Base-by-base conservation (phyloP, 2,329 filamentous ascomycete genomes). In the Pseudocercospora fuligena region DNA sequence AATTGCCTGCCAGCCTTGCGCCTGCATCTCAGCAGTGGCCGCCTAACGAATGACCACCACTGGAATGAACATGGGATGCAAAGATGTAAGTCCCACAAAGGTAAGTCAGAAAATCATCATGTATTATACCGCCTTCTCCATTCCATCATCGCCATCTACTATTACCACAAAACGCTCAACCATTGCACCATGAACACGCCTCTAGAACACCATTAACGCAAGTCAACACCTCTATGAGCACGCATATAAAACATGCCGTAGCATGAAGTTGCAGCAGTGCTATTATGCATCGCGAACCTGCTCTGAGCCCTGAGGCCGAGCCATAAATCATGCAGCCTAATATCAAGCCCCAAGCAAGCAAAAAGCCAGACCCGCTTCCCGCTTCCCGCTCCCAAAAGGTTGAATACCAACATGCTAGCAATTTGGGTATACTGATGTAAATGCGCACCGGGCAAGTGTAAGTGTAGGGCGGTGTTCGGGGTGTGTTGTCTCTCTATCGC, bases 401-500 rank as follows among this genome's bases (percentile, higher is more conserved):
- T 29, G 14, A 43, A 58, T 58, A 58, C 31, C 33, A 58, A 58
- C 29, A 58, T 40, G 33, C 31, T 36, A 43, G 56, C 31, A 40
- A 58, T 23, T 58, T 58, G 56, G 56, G 56, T 58, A 58, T 58
- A 43, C 56, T 58, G n/a, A 27, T 58, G 3, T 43, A 33, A 23
- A 40, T 43, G 16, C 56, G 31, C 51, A 56, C 51, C 51, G 51
- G 27, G 25, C 11, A 33, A 56, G 19, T 51, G 8, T 27, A 29
- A 14, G 47, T 25, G 47, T 27, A 56, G 27, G 51, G 33, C 23
- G n/a, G 31, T 25, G n/a, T 36, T 36, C 7, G 56, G n/a, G 31
- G 29, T 58, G 16, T 19, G 56, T 16, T 11, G 27, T 40, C 6
- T 43, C 23, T 58, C 56, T 58, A 23, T 58, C 56, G 56, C 56